Evolutionary conservation across 257 asterid genomes (phyloP), one percentile per base, ranked within the genome.

Genomic region (Nyctanthes arbortristis): DNA sequence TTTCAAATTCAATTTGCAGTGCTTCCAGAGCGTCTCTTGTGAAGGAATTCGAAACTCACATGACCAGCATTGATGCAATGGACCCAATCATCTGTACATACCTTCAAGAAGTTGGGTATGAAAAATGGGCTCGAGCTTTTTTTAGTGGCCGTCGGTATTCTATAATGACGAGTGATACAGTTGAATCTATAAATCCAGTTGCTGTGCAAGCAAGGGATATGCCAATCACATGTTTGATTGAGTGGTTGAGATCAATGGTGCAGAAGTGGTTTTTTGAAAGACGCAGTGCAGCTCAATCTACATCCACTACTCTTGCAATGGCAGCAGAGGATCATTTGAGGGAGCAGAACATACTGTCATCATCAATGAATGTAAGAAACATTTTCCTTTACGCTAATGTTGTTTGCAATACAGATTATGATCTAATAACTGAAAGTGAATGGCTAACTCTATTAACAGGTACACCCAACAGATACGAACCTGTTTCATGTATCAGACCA

Each of bases 241-340:
- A 52, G 59, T 52, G 59, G 59, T 22, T 52, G 59, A 52, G 59
- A 14, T 52, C 59, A 52, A 52, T 52, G 59, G 59, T 52, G 59
- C 59, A 52, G 31, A 52, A 52, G 10, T 52, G 59, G 59, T 52
- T 52, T 52, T 52, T 52, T 52, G 59, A 52, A 10, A 29, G 59
- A 3, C 59, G 59, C 24, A 52, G 59, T 52, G 59, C 59, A 52
- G 59, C 59, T 20, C n/a, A 52, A 52, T 52, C 59, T 18, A 52
- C 29, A 10, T 52, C 24, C 59, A 52, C 59, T 3, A 25, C 59
- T 52, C 59, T 52, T 52, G 59, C 59, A 52, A 22, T 30, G 20
- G 59, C 59, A 52, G 59, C 59, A 22, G 59, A 52, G 59, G 59
- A 20, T 52, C 29, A 16, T 13, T 52, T 52, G 59, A 52, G 11